phyloP scores from a whole-genome alignment of 495 filamentous ascomycete species.

The Neurospora sp. region DNA sequence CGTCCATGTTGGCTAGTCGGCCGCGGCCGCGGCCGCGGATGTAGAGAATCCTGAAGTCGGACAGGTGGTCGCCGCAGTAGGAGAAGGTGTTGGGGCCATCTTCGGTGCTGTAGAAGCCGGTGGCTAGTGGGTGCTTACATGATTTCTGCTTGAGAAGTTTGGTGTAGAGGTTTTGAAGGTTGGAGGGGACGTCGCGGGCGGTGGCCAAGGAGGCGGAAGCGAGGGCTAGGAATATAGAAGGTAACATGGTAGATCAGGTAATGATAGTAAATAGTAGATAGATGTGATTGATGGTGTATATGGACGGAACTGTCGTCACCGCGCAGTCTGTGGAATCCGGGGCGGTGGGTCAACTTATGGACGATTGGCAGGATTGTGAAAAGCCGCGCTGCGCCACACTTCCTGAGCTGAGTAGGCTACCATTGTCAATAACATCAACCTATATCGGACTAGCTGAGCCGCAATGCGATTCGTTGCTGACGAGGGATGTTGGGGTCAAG shows the following conservation, averaged over 20 bases:
- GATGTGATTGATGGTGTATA: neutral
- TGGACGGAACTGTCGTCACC: neutral
- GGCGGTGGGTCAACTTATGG: neutral
- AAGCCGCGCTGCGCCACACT: neutral
- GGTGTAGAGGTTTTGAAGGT: constrained; percentile 24
- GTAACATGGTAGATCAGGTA: too few species aligned
- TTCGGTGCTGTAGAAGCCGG: constrained; percentile 24
- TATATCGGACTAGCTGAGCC: neutral
- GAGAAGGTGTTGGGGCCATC: constrained; percentile 18
- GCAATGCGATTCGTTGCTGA: neutral
- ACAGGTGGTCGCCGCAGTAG: constrained; percentile 31
- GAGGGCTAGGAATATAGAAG: too few species aligned
- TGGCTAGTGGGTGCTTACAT: constrained; percentile 15
- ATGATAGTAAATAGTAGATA: too few species aligned
- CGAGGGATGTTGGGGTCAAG: neutral
- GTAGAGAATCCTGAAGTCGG: constrained; percentile 24
- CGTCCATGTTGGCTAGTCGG: constrained; percentile 46
- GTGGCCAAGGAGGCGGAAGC: neutral
- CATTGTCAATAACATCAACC: neutral
- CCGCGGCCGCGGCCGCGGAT: constrained; percentile 11
- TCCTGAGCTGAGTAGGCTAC: neutral
- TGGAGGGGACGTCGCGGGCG: constrained; percentile 16
- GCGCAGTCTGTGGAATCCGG: neutral
- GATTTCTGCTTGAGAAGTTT: constrained; percentile 14
- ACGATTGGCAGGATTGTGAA: neutral